Evolutionary conservation across 73 alveolate species (phyloP), one percentile per base, ranked within the genome.

Genomic region (Paramecium sexaurelia): DNA sequence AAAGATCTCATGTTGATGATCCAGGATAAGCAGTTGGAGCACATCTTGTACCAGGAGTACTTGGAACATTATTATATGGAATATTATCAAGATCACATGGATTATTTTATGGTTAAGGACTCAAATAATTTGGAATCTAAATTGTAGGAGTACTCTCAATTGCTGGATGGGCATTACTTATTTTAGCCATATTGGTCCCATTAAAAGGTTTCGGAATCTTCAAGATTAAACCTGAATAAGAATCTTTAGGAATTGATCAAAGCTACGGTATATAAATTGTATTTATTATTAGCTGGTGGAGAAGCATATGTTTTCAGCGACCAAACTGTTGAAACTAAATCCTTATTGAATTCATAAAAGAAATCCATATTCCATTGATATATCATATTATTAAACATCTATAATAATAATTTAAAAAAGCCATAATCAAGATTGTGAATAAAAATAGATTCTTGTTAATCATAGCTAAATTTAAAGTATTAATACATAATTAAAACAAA

Each of bases 21-120:
- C 90, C 90, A 78, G 90, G 55, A 78, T 78, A 78, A 45, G 90
- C 73, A 36, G 55, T 78, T 22, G 43, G 73, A 13, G 47, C 68
- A 20, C 90, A 78, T 78, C 55, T 78, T 8, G 90, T 78, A 19
- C 75, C 90, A 29, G 90, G 90, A 78, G 27, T 45, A 5, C 20
- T 37, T 7, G 90, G 90, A 78, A 26, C 55, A 3, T 43, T 78
- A 78, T 13, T 43, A 19, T 20, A 22, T 2, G 90, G 90, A 41
- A 39, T 78, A 7, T 78, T 78, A 11, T 29, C 43, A 32, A 41
- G 73, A 41, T 10, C 43, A 2, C 40, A 39, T 24, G 90, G 90
- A 41, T 78, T 78, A 40, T 45, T 78, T 33, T 78, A 78, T 78
- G 90, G 75, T 15, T 11, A 41, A 6, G 41, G 55, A 19, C 32